Evolutionary conservation across 345 rosid genomes (phyloP), one percentile per base, ranked within the genome.

Genomic region (Atalantia buxifolia): DNA sequence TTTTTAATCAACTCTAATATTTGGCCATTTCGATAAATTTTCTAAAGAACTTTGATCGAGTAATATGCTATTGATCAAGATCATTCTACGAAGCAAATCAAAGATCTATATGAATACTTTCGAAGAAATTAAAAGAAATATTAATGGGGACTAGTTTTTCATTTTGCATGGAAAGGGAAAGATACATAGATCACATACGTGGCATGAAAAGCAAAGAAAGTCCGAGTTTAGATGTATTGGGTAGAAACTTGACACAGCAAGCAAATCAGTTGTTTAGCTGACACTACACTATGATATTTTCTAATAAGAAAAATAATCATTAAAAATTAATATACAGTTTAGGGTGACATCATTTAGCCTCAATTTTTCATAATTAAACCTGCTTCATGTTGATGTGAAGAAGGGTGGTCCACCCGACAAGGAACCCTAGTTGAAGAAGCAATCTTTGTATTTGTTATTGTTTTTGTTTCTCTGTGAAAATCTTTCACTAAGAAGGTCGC

Each of bases 191-290:
- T 75, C 61, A 31, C 38, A 78, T 68, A 81, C 84, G 88, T 86
- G 88, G 86, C 88, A 82, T 74, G 79, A 83, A 84, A 82, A 74
- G 80, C 72, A 79, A 62, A 76, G 84, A 84, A 91, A 91, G 92
- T 91, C 88, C 75, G 85, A 87, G 90, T 84, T 87, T 91, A 84
- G 87, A 90, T 86, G 91, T 81, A 81, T 92, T 84, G 91, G 98
- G 89, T 92, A 85, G 93, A 92, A 90, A 89, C 89, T 87, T 87
- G 78, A 77, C 74, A 50, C 85, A 85, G 87, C 86, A 92, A 87
- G 91, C 96, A 87, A 93, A 78, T 76, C 84, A 89, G 91, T 88
- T 85, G 88, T 88, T 88, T 90, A 86, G 83, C 91, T 83, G 89
- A 87, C 85, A 83, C 59, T 79, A 71, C 80, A 74, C 80, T 76